These are phyloP conservation scores for Cyberlindnera xylosilytica DNA, from an alignment of 805 yeast species.

Conservation along the genomic window DNA sequence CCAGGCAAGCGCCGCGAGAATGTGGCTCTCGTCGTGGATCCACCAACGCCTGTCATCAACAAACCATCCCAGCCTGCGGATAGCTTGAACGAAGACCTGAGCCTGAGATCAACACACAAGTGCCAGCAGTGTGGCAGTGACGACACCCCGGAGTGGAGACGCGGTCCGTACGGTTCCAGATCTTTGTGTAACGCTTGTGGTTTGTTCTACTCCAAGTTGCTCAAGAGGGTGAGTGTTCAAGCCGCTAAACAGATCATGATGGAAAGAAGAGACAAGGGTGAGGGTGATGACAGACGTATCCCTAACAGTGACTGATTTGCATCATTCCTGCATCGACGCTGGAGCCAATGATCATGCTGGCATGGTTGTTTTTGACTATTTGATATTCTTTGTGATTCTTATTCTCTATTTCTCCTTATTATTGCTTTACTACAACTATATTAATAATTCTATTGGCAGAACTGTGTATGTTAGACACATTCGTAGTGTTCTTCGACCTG, in stretches of 20 bases:
- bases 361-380: background rate
- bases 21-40: conserved; percentile 9
- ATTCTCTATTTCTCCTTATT: background rate
- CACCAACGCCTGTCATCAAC: too few species aligned
- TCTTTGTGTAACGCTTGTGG: conserved; percentile 95
- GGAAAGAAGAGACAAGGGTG: conserved; percentile 23
- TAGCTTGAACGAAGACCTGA: conserved; percentile 20
- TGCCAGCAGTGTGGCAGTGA: conserved; percentile 73
- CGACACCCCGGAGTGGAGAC: conserved; percentile 90
- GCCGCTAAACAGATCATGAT: conserved; percentile 27
- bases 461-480: too few species aligned
- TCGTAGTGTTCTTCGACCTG: conserved; percentile 12
- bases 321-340: too few species aligned
- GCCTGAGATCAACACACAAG: conserved; percentile 15
- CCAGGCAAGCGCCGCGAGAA: conserved; percentile 4
- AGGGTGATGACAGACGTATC: conserved; percentile 29
- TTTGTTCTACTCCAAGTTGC: conserved; percentile 61
- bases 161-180: conserved; percentile 81
- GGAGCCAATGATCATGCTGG: too few species aligned
- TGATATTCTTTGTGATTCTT: background rate
- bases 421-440: too few species aligned
- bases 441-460: too few species aligned
- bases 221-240: conserved; percentile 43
- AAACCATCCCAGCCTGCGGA: conserved; percentile 1
- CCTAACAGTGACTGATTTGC: conserved; percentile 12